Base-by-base conservation (phyloP, 148 eudicot species). In the Tetragonia tetragonoides region DNA sequence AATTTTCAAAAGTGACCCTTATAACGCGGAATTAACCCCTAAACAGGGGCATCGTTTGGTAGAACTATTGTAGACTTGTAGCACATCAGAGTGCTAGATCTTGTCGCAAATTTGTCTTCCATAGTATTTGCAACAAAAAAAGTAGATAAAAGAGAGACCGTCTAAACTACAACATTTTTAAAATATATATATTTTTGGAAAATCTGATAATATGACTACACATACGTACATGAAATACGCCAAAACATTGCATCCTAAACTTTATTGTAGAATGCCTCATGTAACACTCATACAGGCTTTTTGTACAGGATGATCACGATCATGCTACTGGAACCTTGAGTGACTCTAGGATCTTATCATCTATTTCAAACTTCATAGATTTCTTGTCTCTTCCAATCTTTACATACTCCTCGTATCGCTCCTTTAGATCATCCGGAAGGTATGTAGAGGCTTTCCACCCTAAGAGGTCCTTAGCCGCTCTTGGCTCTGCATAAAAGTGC, bases 401-500 rank as follows among this genome's bases (percentile, higher is more conserved):
- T 37, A 92, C 95, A 80, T 92, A 94, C 89, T 94, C 98, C 8
- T 88, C 92, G 18, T 68, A 94, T 73, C 98, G 76, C 86, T 94
- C 98, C 76, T 92, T 94, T 74, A 94, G 81, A 84, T 94, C 98
- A 62, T 84, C 94, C 0, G 95, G 87, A 37, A 94, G 92, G 74
- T 90, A 86, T 21, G 98, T 92, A 42, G 89, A 66, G 3, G 85
- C 44, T 37, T 81, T 34, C 95, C 97, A 94, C 60, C 95, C 97
- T 49, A 94, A 85, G 75, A 86, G 70, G 66, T 90, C 94, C 85
- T 92, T 90, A 0, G 98, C 98, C 46, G 97, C 97, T 83, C 98
- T 84, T 68, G 98, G 98, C 81, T 94, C 98, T 9, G 98, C 92
- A 77, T 94, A 94, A 67, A 94, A 94, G 79, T 94, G 98, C 97